Percentiles rank a stretch among this genome's conserved stretches.
phyloP scores from a whole-genome alignment of 371 early-diverging fungal species.

The Apophysomyces trapeziformis region DNA sequence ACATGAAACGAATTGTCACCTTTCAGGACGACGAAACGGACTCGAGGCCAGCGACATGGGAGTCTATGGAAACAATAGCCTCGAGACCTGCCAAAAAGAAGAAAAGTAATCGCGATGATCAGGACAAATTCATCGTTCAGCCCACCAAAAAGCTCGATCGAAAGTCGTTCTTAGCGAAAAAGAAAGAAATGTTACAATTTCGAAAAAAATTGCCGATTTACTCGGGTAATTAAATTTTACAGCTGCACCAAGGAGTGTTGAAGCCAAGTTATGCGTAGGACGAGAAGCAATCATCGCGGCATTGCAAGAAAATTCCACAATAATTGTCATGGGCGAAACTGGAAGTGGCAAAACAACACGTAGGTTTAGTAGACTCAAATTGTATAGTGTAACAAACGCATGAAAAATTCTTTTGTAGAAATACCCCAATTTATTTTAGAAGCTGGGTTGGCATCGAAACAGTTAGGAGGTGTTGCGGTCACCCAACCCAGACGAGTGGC shows the following conservation, averaged over 20 bases:
- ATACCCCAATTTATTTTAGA: constrained; percentile 92
- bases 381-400: not conserved
- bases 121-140: constrained; percentile 20
- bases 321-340: constrained; percentile 70
- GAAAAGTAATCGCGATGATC: constrained; percentile 15
- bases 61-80: constrained; percentile 18
- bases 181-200: constrained; percentile 46
- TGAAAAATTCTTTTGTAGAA: constrained; percentile 43
- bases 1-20: constrained; percentile 20
- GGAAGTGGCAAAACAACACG: constrained; percentile 71
- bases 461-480: constrained; percentile 78
- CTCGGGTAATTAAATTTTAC: constrained; percentile 31
- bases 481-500: constrained; percentile 99
- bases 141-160: constrained; percentile 17
- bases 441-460: constrained; percentile 62
- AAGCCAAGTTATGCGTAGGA: constrained; percentile 34
- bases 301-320: constrained; percentile 55
- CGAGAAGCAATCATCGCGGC: constrained; percentile 64
- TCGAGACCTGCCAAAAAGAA: constrained; percentile 18
- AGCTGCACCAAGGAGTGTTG: not conserved
- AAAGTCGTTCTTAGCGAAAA: constrained; percentile 32
- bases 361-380: constrained; percentile 23
- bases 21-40: constrained; percentile 18
- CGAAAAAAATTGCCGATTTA: constrained; percentile 52
- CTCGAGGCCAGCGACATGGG: constrained; percentile 13